Conservation (phyloP, 345 rosid genomes). For the Cardamine occulta region DNA sequence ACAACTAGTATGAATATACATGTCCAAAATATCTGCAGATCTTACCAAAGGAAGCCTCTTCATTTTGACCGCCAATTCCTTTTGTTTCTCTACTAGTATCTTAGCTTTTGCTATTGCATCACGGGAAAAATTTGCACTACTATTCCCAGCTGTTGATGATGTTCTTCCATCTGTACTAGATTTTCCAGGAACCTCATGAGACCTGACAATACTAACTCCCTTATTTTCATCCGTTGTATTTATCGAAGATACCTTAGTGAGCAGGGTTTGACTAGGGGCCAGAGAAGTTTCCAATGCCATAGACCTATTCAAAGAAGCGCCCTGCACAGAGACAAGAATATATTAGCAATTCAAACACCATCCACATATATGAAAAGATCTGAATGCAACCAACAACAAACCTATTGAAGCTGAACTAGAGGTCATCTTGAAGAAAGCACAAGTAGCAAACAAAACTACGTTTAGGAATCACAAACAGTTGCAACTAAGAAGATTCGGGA, state of each 20-base stretch:
- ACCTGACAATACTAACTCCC: slow-evolving; percentile 96
- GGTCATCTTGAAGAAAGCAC: neutral
- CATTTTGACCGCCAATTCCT: slow-evolving; percentile 67
- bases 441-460: neutral
- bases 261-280: slow-evolving; percentile 53
- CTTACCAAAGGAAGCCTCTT: slow-evolving; percentile 74
- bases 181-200: slow-evolving; percentile 99
- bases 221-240: slow-evolving; percentile 96
- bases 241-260: slow-evolving; percentile 96
- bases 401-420: slow-evolving; percentile 13
- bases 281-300: slow-evolving; percentile 52
- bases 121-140: slow-evolving; percentile 79
- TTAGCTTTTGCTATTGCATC: slow-evolving; percentile 92
- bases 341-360: slow-evolving; percentile 14
- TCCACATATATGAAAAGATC: neutral
- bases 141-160: slow-evolving; percentile 75
- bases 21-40: neutral
- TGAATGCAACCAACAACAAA: neutral
- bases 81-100: slow-evolving; percentile 75
- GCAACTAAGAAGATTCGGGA: neutral
- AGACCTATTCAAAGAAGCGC: slow-evolving; percentile 47
- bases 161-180: slow-evolving; percentile 97
- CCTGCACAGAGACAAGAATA: slow-evolving; percentile 50
- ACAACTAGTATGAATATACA: slow-evolving; percentile 6
- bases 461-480: neutral